Evolutionary conservation across 2,329 filamentous ascomycete species (phyloP), one percentile per base, ranked within the genome.

Genomic region (Nothophaeocryptopus gaeumannii): DNA sequence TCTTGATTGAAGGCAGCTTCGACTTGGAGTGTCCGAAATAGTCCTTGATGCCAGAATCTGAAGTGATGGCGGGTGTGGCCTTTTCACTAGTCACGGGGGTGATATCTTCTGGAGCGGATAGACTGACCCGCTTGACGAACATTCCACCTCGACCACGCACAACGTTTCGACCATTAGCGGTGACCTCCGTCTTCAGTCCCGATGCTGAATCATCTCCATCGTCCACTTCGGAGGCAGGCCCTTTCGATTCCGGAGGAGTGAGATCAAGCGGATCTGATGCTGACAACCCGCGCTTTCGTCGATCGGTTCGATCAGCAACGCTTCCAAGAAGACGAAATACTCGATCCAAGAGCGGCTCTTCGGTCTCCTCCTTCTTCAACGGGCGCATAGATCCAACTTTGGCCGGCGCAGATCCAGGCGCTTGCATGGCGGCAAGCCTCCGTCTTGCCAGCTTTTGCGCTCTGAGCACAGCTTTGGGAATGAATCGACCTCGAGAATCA

Each of bases 1-100:
- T 64, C 52, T 58, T 62, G 29, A 64, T 51, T 9, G 44, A 46
- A 14, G 54, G 57, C 9, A 61, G 47, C 20, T 53, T 59, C 5
- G 56, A 46, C 39, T 51, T 58, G 13, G 46, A n/a, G 20, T 26
- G 20, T 26, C 20, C 20, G 20, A 26, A 26, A 7, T 26, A 26
- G 20, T 26, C 20, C 20, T 26, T 26, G 20, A 26, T 26, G 20
- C 20, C 20, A 2, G 32, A 30, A 2, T 45, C 42, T 31, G 16
- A 13, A 26, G 42, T 36, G 32, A 31, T 13, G 9, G 32, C 31
- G n/a, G 42, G 33, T 10, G 33, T 30, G 20, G 20, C 20, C 7
- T 26, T 26, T 7, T 26, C 20, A 26, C 20, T 26, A 16, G 14
- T 37, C 12, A 14, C 31, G 33, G 41, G 32, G 10, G 41, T 34